Conservation (phyloP, 768 basidiomycete species). For the Leccinum truebloodii region DNA sequence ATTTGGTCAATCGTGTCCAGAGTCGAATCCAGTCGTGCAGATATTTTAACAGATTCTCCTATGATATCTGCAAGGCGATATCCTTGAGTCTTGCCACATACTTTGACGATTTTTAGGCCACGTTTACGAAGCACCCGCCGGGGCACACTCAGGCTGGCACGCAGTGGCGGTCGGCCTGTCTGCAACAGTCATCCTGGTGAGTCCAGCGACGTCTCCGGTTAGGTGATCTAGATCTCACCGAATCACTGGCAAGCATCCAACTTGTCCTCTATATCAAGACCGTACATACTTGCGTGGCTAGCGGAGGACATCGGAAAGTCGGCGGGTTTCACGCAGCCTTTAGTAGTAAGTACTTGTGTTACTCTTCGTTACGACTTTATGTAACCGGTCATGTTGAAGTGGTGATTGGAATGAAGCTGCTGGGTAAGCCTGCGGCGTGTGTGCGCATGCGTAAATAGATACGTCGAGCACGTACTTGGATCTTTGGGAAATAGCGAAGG, state of each 20-base stretch:
- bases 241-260: neutral
- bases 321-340: neutral
- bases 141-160: too few species aligned
- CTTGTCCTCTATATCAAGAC: neutral
- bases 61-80: neutral
- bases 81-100: slow-evolving; percentile 1
- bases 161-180: neutral
- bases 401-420: neutral
- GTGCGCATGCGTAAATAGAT: neutral
- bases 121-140: slow-evolving; percentile 1
- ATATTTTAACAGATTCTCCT: neutral
- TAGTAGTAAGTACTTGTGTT: neutral
- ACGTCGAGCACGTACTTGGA: slow-evolving; percentile 8
- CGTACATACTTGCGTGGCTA: neutral
- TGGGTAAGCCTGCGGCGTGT: neutral
- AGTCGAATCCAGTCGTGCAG: neutral
- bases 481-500: slow-evolving; percentile 24
- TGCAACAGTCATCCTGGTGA: slow-evolving; percentile 5
- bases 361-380: neutral
- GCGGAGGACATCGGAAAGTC: neutral
- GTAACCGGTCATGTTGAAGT: too few species aligned
- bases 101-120: neutral
- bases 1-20: neutral
- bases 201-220: neutral
- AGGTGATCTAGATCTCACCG: neutral